These are phyloP conservation scores for Venturiaceae sp. DNA, from an alignment of 2,329 filamentous ascomycete species.

Conservation along the genomic window DNA sequence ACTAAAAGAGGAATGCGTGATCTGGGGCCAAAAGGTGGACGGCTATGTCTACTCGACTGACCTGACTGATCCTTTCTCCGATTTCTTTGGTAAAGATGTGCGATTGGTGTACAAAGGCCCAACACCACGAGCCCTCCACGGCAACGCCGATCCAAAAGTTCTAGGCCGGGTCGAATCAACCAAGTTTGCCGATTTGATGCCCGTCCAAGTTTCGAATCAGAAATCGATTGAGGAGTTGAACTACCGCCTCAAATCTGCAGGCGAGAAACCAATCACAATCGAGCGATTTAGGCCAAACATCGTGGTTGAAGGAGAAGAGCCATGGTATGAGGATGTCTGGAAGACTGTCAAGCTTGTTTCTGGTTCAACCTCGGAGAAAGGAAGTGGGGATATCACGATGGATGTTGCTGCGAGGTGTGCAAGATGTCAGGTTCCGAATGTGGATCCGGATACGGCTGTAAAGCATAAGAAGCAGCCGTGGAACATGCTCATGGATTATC, in stretches of 20 bases:
- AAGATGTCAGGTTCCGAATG: constrained; percentile 52
- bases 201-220: constrained; percentile 45
- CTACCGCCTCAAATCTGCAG: constrained; percentile 31
- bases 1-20: constrained; percentile 36
- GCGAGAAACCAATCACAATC: constrained; percentile 42
- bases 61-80: constrained; percentile 44
- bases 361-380: constrained; percentile 1
- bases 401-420: constrained; percentile 52
- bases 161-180: constrained; percentile 45
- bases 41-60: constrained; percentile 42
- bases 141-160: constrained; percentile 43
- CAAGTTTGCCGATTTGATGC: constrained; percentile 52
- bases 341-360: constrained; percentile 42
- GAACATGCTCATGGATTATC: constrained; percentile 51
- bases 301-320: constrained; percentile 43
- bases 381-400: constrained; percentile 25
- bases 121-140: constrained; percentile 41
- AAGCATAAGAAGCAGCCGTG: constrained; percentile 51
- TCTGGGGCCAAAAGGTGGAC: constrained; percentile 51
- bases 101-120: constrained; percentile 54
- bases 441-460: constrained; percentile 51
- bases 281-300: constrained; percentile 58
- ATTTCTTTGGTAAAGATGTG: constrained; percentile 46
- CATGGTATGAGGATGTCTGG: constrained; percentile 57
- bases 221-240: constrained; percentile 51